phyloP scores from a whole-genome alignment of 805 yeast species.

The Saccharomycopsis guyanensis region DNA sequence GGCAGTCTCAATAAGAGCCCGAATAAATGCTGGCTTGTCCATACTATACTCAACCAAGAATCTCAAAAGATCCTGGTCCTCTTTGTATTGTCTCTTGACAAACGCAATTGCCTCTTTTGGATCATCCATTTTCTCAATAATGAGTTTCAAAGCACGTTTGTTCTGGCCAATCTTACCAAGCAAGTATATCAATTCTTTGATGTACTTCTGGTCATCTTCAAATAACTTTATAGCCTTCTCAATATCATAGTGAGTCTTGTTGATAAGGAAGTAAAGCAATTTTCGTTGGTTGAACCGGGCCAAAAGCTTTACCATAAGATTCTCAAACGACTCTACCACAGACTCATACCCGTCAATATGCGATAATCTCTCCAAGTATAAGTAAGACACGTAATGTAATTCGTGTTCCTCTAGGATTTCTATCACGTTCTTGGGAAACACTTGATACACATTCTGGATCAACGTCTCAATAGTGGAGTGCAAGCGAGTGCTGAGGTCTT shows the following conservation, averaged over 20 bases:
- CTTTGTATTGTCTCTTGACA: slow-evolving; percentile 51
- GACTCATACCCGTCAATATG: slow-evolving; percentile 34
- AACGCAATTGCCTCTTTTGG: slow-evolving; percentile 76
- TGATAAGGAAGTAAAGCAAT: slow-evolving; percentile 54
- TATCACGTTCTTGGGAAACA: slow-evolving; percentile 47
- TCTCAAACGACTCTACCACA: slow-evolving; percentile 43
- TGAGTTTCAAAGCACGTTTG: slow-evolving; percentile 64
- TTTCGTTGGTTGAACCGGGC: slow-evolving; percentile 22
- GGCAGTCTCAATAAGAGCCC: slow-evolving; percentile 61
- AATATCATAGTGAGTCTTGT: slow-evolving; percentile 56
- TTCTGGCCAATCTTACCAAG: slow-evolving; percentile 79
- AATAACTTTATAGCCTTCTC: slow-evolving; percentile 49
- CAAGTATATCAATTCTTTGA: slow-evolving; percentile 71
- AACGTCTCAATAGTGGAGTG: slow-evolving; percentile 43
- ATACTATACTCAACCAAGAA: slow-evolving; percentile 63
- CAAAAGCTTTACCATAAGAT: slow-evolving; percentile 54
- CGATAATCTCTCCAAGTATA: slow-evolving; percentile 57
- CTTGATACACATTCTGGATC: slow-evolving; percentile 57
- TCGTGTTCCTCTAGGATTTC: slow-evolving; percentile 33
- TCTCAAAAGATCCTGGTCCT: slow-evolving; percentile 77
- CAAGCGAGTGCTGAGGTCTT: slow-evolving; percentile 33
- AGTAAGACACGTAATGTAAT: slow-evolving; percentile 46
- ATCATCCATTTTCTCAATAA: slow-evolving; percentile 69
- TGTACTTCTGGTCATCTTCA: slow-evolving; percentile 36
- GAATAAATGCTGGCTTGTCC: slow-evolving; percentile 67